Base-by-base conservation (phyloP, 495 filamentous ascomycete genomes). In the Delitschia confertaspora region DNA sequence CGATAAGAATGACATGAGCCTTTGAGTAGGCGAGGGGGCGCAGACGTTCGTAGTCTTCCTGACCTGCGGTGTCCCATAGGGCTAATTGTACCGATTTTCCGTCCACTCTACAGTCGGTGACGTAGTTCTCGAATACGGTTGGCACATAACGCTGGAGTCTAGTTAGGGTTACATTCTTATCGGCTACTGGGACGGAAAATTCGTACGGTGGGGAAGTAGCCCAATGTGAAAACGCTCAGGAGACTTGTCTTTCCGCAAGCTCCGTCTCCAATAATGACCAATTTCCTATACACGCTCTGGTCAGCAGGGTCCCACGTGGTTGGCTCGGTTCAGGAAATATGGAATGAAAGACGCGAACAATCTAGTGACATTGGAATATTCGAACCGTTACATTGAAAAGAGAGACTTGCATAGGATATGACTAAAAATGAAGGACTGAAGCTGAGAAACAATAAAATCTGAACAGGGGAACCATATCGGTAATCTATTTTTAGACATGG, bases 211-310 rank as follows among this genome's bases (percentile, higher is more conserved):
- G 91, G 91, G 58, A 99, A 99, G 65, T 95, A 96, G 16, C 91
- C 91, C 33, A 99, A 72, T 7, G 91, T 99, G 65, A 99, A 99
- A 47, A 99, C 91, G 62, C 88, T 95, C 49, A 99, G 72, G 48
- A 99, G 69, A 79, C 84, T 93, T 30, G 91, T 99, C 69, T 99
- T 99, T 46, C 91, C 91, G 69, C 91, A 99, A 48, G 91, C 91
- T 69, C 91, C 91, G 62, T 99, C 91, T 31, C 91, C 91, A 56
- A 99, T 99, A 44, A 99, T 99, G 52, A 99, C 91, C 61, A 99
- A 70, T 69, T 99, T 99, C 70, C 91, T 99, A 56, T 51, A 45
- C 13, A 21, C n/a, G 37, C 18, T 10, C 13, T 34, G 47, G 45
- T 56, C 39, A 56, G 52, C 52, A 43, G 37, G 39, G 22, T 45